Evolutionary conservation across 164 flowering plant species (phyloP).

Genomic region (Warburgia ugandensis): DNA sequence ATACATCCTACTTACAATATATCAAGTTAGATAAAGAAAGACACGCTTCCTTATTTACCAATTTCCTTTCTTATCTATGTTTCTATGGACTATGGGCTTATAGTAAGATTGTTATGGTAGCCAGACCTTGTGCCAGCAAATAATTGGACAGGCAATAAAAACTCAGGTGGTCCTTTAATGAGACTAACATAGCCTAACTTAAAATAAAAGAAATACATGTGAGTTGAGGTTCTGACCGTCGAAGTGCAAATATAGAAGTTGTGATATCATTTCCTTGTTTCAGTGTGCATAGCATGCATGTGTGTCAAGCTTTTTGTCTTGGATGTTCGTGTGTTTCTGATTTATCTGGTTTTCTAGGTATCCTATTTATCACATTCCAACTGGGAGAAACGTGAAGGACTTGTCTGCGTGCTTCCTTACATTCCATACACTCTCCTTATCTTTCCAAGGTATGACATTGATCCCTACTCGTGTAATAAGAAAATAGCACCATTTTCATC

Average conservation of each 20-base stretch:
- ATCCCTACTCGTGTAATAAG: background rate
- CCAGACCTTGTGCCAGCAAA: too few relatives aligned
- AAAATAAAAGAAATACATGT: background rate
- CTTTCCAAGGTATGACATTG: slow-evolving; percentile 41
- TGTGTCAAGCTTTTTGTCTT: too few relatives aligned
- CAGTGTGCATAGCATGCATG: background rate
- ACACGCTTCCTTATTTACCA: too few relatives aligned
- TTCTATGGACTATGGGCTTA: too few relatives aligned
- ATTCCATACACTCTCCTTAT: slow-evolving; percentile 58
- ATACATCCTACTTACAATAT: too few relatives aligned
- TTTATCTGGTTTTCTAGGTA: slow-evolving; percentile 31
- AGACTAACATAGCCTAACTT: background rate
- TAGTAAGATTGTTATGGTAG: too few relatives aligned
- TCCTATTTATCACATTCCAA: slow-evolving; percentile 63
- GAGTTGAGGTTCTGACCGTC: too few relatives aligned
- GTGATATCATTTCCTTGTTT: too few relatives aligned
- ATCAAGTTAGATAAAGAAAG: too few relatives aligned
- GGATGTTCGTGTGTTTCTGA: background rate
- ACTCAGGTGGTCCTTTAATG: background rate
- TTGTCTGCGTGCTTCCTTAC: slow-evolving; percentile 55
- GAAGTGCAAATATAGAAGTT: too few relatives aligned
- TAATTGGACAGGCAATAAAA: too few relatives aligned
- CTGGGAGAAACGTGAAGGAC: slow-evolving; percentile 31
- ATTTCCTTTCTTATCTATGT: too few relatives aligned
- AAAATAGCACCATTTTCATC: background rate